phyloP scores from a whole-genome alignment of 1,284 basidiomycete genomes.

The Apiotrichum mycotoxinovorans region DNA sequence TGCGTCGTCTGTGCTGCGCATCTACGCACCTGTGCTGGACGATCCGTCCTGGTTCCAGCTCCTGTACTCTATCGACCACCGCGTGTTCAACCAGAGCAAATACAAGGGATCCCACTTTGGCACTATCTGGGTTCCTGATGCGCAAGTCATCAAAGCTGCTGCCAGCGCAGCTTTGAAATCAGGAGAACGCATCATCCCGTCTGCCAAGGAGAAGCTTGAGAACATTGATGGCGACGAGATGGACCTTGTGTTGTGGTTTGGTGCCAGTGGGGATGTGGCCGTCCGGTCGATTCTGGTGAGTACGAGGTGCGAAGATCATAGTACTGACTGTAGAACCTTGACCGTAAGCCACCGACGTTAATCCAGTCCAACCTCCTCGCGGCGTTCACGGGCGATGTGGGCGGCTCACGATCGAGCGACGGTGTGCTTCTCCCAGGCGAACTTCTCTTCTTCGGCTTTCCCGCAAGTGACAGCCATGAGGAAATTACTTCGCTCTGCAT shows the following conservation, averaged over 20 bases:
- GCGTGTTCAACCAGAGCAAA: constrained; percentile 54
- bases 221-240: constrained; percentile 59
- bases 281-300: constrained; percentile 71
- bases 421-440: constrained; percentile 58
- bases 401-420: constrained; percentile 51
- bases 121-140: constrained; percentile 33
- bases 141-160: constrained; percentile 24
- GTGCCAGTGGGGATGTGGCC: constrained; percentile 66
- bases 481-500: constrained; percentile 18
- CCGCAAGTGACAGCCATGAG: constrained; percentile 5
- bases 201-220: constrained; percentile 19
- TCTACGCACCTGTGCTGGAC: constrained; percentile 84
- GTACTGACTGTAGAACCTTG: constrained; percentile 63
- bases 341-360: constrained; percentile 80
- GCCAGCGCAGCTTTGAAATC: constrained; percentile 27
- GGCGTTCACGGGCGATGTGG: constrained; percentile 49
- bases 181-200: neutral
- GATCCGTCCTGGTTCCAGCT: constrained; percentile 78
- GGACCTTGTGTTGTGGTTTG: constrained; percentile 72
- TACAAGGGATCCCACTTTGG: constrained; percentile 22
- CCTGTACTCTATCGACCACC: constrained; percentile 59
- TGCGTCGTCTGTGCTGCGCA: constrained; percentile 56
- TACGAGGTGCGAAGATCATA: constrained; percentile 11
- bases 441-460: constrained; percentile 52
- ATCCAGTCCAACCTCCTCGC: constrained; percentile 70